A percentile compares a stretch with the other conserved stretches of the same genome.
phyloP scores from a whole-genome alignment of 345 rosid species.

The Gossypium ekmanianum region DNA sequence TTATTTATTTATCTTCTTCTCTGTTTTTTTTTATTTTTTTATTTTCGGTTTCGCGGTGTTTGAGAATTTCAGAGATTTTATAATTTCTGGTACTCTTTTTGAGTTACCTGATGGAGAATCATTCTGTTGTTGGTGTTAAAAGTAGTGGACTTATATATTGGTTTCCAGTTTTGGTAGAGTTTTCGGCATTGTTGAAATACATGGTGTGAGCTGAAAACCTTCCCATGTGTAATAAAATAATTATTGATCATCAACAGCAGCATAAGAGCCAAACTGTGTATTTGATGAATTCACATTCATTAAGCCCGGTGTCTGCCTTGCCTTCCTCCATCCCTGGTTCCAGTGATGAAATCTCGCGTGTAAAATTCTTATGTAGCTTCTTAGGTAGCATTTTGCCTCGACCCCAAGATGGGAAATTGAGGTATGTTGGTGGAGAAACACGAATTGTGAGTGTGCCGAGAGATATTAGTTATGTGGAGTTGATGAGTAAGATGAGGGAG shows the following conservation, averaged over 20 bases:
- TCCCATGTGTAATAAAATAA: conserved; percentile 51
- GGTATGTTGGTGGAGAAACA: conserved; percentile 96
- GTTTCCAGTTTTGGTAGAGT: conserved; percentile 27
- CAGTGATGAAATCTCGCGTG: conserved; percentile 63
- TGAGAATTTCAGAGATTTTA: conserved; percentile 13
- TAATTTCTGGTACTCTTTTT: conserved; percentile 17
- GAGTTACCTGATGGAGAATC: conserved; percentile 26
- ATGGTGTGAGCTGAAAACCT: conserved; percentile 25
- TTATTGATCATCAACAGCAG: conserved; percentile 24
- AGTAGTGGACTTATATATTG: conserved; percentile 24
- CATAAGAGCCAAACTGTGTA: conserved; percentile 20
- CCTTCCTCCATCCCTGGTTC: conserved; percentile 31
- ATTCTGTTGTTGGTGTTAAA: conserved; percentile 22
- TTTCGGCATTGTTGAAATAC: conserved; percentile 12
- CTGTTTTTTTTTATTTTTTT: background rate
- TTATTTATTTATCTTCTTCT: too few relatives aligned
- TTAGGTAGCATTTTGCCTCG: conserved; percentile 89
- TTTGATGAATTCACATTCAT: conserved; percentile 48
- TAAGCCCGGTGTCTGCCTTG: conserved; percentile 33
- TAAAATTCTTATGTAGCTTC: conserved; percentile 89
- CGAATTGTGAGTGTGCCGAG: conserved; percentile 70
- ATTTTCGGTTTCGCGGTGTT: background rate
- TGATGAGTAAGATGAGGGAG: conserved; percentile 83
- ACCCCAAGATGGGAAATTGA: conserved; percentile 87
- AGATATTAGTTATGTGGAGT: conserved; percentile 66